A percentile compares a stretch with the other conserved stretches of the same genome.
Conservation (phyloP, 2,329 filamentous ascomycete species). For the Neofusicoccum sp. region DNA sequence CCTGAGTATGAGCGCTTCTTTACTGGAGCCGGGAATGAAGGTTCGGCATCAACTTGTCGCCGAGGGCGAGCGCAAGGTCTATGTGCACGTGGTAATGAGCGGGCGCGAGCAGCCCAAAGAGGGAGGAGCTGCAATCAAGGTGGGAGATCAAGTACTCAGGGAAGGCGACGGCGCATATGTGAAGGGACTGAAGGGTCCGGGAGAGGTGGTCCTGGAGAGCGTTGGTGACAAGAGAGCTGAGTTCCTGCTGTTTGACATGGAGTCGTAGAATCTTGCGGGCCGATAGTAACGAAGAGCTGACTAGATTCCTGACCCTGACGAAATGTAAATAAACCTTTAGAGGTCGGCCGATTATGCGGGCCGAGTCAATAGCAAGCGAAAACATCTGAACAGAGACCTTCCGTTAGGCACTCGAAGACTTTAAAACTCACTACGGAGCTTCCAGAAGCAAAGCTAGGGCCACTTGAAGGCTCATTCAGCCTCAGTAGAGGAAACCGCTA, state of each 20-base stretch:
- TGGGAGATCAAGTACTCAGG: slow-evolving; percentile 66
- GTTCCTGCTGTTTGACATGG: slow-evolving; percentile 56
- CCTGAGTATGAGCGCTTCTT: slow-evolving; percentile 77
- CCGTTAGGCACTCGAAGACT: no score
- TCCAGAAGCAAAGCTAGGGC: no score
- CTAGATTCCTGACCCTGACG: no score
- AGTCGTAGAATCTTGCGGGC: not conserved
- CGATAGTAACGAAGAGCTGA: no score
- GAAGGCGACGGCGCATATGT: slow-evolving; percentile 86
- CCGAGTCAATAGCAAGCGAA: not conserved
- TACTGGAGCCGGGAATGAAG: slow-evolving; percentile 65
- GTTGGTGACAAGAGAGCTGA: slow-evolving; percentile 50
- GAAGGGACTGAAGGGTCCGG: slow-evolving; percentile 50
- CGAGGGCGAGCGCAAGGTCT: slow-evolving; percentile 69
- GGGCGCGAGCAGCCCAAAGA: slow-evolving; percentile 58
- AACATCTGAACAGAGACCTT: not conserved
- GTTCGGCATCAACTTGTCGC: slow-evolving; percentile 76
- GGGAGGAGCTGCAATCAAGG: slow-evolving; percentile 71
- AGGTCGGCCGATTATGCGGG: not conserved
- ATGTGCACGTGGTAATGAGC: slow-evolving; percentile 77
- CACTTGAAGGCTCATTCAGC: no score
- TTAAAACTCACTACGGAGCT: no score
- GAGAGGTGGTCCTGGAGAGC: slow-evolving; percentile 50
- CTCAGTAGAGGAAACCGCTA: no score
- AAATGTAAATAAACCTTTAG: not conserved